phyloP scores from a whole-genome alignment of 805 yeast species.

The Saccharomycopsis schoenii region DNA sequence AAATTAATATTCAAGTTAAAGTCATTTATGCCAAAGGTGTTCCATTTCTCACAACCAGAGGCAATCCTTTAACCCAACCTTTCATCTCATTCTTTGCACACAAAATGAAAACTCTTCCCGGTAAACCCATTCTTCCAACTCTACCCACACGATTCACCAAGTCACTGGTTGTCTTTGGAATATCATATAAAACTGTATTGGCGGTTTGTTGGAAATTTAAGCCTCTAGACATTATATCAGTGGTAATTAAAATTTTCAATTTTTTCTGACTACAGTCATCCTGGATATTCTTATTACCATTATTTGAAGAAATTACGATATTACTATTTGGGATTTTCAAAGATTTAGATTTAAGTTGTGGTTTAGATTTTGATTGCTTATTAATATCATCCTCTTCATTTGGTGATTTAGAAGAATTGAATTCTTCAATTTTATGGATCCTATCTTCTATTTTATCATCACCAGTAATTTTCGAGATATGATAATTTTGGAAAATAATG shows the following conservation, averaged over 20 bases:
- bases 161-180: conserved; percentile 79
- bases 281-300: neutral
- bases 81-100: conserved; percentile 58
- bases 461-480: conserved; percentile 60
- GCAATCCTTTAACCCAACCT: conserved; percentile 75
- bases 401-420: conserved; percentile 3
- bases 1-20: neutral
- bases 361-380: neutral
- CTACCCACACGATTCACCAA: conserved; percentile 87
- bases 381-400: neutral
- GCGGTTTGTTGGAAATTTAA: conserved; percentile 74
- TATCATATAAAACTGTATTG: conserved; percentile 74
- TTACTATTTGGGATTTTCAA: conserved; percentile 11
- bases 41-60: conserved; percentile 47
- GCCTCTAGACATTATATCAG: conserved; percentile 87
- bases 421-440: conserved; percentile 20
- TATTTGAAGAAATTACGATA: conserved; percentile 1
- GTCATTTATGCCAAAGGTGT: conserved; percentile 9
- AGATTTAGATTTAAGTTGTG: neutral
- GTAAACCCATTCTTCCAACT: conserved; percentile 84
- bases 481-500: conserved; percentile 33
- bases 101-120: conserved; percentile 80
- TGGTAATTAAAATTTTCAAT: conserved; percentile 71
- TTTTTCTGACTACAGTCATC: conserved; percentile 1
- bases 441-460: conserved; percentile 55